Evolutionary conservation across 352 stramenopile species (phyloP), one percentile per base, ranked within the genome.

Genomic region (Phytophthora fragariaefolia): DNA sequence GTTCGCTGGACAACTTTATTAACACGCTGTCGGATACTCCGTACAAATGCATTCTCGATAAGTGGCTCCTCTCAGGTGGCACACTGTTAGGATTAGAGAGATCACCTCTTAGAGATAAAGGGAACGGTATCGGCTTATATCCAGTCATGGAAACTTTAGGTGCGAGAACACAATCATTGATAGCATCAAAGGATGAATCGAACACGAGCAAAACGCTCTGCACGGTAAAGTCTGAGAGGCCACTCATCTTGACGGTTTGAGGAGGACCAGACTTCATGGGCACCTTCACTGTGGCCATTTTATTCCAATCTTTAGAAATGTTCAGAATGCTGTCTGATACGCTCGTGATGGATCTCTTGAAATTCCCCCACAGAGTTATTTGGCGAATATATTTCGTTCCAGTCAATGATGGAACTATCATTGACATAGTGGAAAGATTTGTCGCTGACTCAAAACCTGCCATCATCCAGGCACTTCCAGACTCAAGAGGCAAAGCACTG

Each of bases 31-130:
- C 71, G 0, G 54, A 47, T 10, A 40, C 51, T 2, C 84, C 84
- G 53, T 63, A 70, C 26, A 76, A 45, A 43, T 93, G 84, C 79
- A 90, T 93, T 26, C 80, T 71, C 18, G 81, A 91, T 18, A 88
- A 63, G 17, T 57, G 63, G 22, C 80, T 90, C 3, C 68, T 28
- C 1, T 26, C 36, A 2, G 78, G 80, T 13, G 74, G 45, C 0
- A 87, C 69, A 2, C 71, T 78, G 27, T 87, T 38, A 15, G 54
- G 13, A 46, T 40, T 69, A 0, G 52, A 54, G 20, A 89, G 23
- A 26, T 91, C 80, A 6, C 82, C 82, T 54, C 82, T 70, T 8
- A 81, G 52, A 24, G 65, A 12, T 15, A 91, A 57, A 26, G 82
- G 80, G 47, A 91, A 91, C 7, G 68, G 73, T 13, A 88, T 42